Base-by-base conservation (phyloP, 1,139 yeast species). In the Scheffersomyces segobiensis region DNA sequence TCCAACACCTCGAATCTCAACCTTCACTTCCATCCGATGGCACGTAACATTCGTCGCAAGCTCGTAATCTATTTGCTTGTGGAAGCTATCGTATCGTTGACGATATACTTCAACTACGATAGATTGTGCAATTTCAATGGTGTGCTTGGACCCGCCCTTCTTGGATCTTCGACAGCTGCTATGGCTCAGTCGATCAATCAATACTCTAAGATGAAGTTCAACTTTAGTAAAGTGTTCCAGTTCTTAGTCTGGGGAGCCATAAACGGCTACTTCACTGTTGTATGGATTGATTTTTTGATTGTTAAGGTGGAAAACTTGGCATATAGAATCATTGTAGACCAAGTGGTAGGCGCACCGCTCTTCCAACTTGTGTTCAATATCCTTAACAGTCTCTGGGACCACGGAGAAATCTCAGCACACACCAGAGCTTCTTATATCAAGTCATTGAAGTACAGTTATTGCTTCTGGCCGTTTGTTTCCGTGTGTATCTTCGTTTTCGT, bases 191-290 rank as follows among this genome's bases (percentile, higher is more conserved):
- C 88, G 0, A 66, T 84, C 26, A 83, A 80, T 59, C 89, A 86
- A 66, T 77, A 77, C 56, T 71, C 71, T 51, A 79, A 77, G 63
- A 75, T 75, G 58, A 76, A 78, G 52, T 78, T 78, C 59, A 77
- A 77, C 56, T 64, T 77, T 19, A 76, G 73, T 57, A 76, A 78
- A 55, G 75, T 85, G 39, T 56, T 76, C 56, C 86, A 87, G 64
- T 87, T 87, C 64, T 67, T 79, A 60, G 68, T 81, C 1, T 87
- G 90, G 90, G 91, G 91, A n/a, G 69, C 77, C 18, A 73, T 87
- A 53, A 86, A 86, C 67, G 91, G 90, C 0, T 67, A 79, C 32
- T 71, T 86, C 57, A 83, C 88, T 2, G 83, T 81, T 7, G 69
- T 84, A 42, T 87, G 91, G 91, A 79, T 87, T 52, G 83, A 83